Base-by-base conservation (phyloP, 2,329 filamentous ascomycete genomes). In the Parafenestella ontariensis region DNA sequence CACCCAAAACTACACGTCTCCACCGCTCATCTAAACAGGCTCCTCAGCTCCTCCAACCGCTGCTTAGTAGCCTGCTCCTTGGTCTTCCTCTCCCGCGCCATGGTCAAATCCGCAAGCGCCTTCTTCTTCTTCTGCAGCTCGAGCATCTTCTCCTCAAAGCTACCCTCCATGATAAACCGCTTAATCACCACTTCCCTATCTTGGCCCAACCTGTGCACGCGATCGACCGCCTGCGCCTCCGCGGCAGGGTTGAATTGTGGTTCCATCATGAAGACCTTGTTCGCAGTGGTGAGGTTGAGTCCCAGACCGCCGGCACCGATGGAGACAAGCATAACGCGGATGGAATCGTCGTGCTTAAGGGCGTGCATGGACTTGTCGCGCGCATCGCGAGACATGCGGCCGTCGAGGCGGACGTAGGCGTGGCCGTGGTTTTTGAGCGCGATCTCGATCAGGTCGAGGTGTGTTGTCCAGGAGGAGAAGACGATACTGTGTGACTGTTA, bases 181-280 rank as follows among this genome's bases (percentile, higher is more conserved):
- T 91, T 87, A 1, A 92, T 96, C n/a, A 85, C 85, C 0, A 99
- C 95, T 11, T 88, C 85, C n/a, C 95, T 84, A 66, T 86, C 95
- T 79, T 99, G 95, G 0, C 95, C 74, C 0, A 77, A 50, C 7
- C 74, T 61, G 47, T 77, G 73, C 2, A 99, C 91, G 26, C 95
- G 91, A 73, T 98, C 95, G 7, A 98, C 85, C 1, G 95, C 95
- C 77, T 99, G 95, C 5, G 92, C 91, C 75, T 99, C 94, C 0
- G 93, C 92, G 0, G 92, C 93, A 0, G 95, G 95, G 69, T 99
- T 99, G 79, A 94, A 99, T 71, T 97, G 93, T 5, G 95, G 95
- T 74, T 99, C 95, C 94, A 99, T 98, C 67, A 98, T 90, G 73
- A 95, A 98, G 13, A 96, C 94, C 50, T 86, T 89, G 71, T 88